These are phyloP conservation scores for Aspergillus glaucus DNA, from an alignment of 2,329 filamentous ascomycete species.

Conservation along the genomic window DNA sequence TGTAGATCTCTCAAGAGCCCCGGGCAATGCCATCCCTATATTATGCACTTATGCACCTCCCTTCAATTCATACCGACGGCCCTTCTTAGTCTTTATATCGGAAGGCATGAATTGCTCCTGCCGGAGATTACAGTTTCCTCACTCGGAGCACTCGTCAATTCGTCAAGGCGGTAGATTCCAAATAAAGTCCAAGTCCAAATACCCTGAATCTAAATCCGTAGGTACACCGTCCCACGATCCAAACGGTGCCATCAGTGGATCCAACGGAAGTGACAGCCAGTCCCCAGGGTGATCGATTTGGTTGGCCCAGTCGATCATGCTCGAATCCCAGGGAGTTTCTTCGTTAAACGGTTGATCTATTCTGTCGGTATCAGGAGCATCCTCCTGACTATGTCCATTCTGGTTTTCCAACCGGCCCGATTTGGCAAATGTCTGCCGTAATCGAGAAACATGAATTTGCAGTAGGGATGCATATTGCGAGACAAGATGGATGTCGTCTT, in stretches of 20 bases:
- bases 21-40: too few species aligned
- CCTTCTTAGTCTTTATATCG: too few species aligned
- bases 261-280: conserved; percentile 39
- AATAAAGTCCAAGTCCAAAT: conserved; percentile 33
- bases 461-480: conserved; percentile 47
- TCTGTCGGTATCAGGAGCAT: too few species aligned
- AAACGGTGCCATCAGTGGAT: conserved; percentile 41
- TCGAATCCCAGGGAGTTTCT: too few species aligned
- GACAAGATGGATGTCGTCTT: conserved; percentile 49
- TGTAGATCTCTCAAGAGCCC: too few species aligned
- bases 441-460: conserved; percentile 40
- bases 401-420: conserved; percentile 8
- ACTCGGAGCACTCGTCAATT: too few species aligned
- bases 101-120: too few species aligned
- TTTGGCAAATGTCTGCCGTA: conserved; percentile 28
- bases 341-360: too few species aligned
- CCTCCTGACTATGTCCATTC: conserved; percentile 1
- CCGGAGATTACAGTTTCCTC: too few species aligned
- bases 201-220: conserved; percentile 34
- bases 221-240: conserved; percentile 31
- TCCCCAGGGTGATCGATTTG: conserved; percentile 23
- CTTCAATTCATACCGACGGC: too few species aligned
- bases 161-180: conserved; percentile 34
- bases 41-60: too few species aligned
- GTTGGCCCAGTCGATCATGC: too few species aligned